Percentiles rank a stretch among this genome's conserved stretches.
Conservation (phyloP, 2,329 filamentous ascomycete species). For the Erysiphe neolycopersici region DNA sequence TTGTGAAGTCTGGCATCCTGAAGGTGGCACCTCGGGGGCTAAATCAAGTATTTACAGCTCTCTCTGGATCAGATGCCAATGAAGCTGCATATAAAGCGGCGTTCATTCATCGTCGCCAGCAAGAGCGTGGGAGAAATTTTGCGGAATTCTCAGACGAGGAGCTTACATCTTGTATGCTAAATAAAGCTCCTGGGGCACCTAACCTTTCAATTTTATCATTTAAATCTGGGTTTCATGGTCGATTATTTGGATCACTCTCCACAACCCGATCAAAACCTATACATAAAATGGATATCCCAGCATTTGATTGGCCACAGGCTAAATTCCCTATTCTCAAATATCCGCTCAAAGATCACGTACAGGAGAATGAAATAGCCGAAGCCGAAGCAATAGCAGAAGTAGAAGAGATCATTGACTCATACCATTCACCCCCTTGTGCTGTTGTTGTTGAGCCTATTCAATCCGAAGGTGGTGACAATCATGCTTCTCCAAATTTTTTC, state of each 20-base stretch:
- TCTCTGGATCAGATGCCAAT: conserved; percentile 59
- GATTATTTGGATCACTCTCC: conserved; percentile 50
- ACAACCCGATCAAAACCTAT: conserved; percentile 63
- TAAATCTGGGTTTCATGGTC: conserved; percentile 54
- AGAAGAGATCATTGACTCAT: conserved; percentile 39
- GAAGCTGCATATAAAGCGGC: conserved; percentile 69
- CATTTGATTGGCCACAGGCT: conserved; percentile 71
- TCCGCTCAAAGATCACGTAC: conserved; percentile 40
- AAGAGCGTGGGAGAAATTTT: conserved; percentile 35
- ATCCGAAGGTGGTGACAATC: conserved; percentile 64
- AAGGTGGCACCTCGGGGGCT: conserved; percentile 47
- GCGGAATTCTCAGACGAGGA: conserved; percentile 49
- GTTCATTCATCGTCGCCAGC: conserved; percentile 55
- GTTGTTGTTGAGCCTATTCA: conserved; percentile 59
- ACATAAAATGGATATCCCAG: conserved; percentile 70
- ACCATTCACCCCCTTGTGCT: conserved; percentile 43
- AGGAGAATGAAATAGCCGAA: conserved; percentile 47
- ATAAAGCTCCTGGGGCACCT: conserved; percentile 45
- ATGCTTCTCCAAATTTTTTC: conserved; percentile 58
- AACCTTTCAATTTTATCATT: conserved; percentile 56
- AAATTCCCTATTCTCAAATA: conserved; percentile 55
- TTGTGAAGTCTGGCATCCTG: conserved; percentile 44
- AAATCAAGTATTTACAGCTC: conserved; percentile 56
- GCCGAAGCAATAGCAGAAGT: conserved; percentile 45
- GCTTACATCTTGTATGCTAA: conserved; percentile 39